These are phyloP conservation scores for Fraxinus ornus DNA, from an alignment of 305 asterid genomes.

Conservation along the genomic window DNA sequence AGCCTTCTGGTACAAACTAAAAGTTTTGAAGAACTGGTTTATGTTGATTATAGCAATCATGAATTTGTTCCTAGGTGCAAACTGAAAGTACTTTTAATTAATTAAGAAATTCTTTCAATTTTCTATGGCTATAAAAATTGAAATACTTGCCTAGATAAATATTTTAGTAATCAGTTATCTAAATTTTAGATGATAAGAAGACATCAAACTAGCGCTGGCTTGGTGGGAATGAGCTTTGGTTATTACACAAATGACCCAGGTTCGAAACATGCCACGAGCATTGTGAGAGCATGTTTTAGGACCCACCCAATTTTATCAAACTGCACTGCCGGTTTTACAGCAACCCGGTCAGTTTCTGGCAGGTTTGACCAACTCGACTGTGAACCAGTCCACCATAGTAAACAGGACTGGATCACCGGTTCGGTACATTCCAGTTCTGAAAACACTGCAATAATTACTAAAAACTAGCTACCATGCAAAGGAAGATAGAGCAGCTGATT, in stretches of 20 bases:
- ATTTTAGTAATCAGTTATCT: background rate
- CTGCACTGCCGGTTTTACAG: background rate
- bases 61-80: background rate
- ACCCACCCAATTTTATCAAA: background rate
- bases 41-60: background rate
- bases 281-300: background rate
- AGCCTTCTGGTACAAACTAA: background rate
- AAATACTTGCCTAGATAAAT: background rate
- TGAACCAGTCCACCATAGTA: background rate
- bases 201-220: background rate
- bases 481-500: background rate
- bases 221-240: background rate
- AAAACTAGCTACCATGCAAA: constrained; percentile 13
- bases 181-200: background rate
- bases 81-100: background rate
- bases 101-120: background rate
- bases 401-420: background rate
- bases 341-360: background rate
- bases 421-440: background rate
- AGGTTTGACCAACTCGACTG: background rate
- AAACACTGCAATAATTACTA: constrained; percentile 1
- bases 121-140: background rate
- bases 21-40: background rate
- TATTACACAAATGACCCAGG: background rate
- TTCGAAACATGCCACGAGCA: background rate